These are phyloP conservation scores for Termitomyces sp. DNA, from an alignment of 768 basidiomycete species.

Conservation along the genomic window DNA sequence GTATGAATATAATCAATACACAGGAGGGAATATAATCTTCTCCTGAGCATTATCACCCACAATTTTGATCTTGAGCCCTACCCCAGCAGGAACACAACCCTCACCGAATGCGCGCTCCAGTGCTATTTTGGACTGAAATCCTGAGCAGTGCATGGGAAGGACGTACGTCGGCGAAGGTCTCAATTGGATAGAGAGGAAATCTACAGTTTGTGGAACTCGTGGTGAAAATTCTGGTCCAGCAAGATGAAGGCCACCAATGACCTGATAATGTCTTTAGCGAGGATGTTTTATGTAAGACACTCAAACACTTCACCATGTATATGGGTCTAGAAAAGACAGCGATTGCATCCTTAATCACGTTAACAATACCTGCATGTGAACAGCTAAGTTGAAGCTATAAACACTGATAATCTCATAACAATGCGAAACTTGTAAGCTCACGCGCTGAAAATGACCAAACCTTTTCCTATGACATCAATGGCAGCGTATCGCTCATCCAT, in stretches of 20 bases:
- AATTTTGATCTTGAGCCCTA: slow-evolving; percentile 65
- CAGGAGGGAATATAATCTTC: slow-evolving; percentile 31
- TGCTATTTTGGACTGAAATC: slow-evolving; percentile 73
- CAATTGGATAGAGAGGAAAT: slow-evolving; percentile 63
- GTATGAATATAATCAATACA: slow-evolving; percentile 15
- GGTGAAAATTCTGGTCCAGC: slow-evolving; percentile 62
- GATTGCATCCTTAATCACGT: slow-evolving; percentile 74
- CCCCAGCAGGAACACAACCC: slow-evolving; percentile 75
- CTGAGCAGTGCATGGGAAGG: slow-evolving; percentile 85
- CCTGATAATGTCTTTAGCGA: slow-evolving; percentile 33
- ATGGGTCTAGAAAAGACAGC: slow-evolving; percentile 62
- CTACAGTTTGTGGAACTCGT: slow-evolving; percentile 67
- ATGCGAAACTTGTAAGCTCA: slow-evolving; percentile 32
- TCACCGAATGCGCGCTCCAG: slow-evolving; percentile 69
- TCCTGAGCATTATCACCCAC: slow-evolving; percentile 47
- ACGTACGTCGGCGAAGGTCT: slow-evolving; percentile 66
- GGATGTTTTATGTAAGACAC: not conserved
- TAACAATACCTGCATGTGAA: slow-evolving; percentile 81
- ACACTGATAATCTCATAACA: not conserved
- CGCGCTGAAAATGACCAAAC: slow-evolving; percentile 83
- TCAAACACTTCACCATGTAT: slow-evolving; percentile 56
- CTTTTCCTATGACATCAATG: slow-evolving; percentile 79
- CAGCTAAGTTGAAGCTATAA: slow-evolving; percentile 27
- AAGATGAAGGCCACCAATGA: slow-evolving; percentile 84
- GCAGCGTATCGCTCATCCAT: slow-evolving; percentile 82